Evolutionary conservation across 1,284 basidiomycete genomes (phyloP).

Genomic region (Apiotrichum akiyoshidainum): DNA sequence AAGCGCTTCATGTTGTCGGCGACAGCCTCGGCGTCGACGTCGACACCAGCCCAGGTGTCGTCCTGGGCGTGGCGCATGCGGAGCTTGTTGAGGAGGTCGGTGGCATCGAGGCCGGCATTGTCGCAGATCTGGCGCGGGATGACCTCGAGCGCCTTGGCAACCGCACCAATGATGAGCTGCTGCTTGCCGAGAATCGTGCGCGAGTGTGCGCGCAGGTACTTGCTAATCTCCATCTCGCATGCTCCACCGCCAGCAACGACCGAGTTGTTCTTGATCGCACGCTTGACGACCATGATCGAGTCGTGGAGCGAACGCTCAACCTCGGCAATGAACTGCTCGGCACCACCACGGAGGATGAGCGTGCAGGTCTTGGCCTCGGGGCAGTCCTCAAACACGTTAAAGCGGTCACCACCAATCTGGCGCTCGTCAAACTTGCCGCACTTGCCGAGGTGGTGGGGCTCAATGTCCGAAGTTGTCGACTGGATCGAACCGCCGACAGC

Average conservation of each 20-base stretch:
- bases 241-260: conserved; percentile 98
- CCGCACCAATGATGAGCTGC: conserved; percentile 90
- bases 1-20: conserved; percentile 95
- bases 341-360: conserved; percentile 90
- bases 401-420: conserved; percentile 96
- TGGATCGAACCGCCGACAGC: conserved; percentile 94
- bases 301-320: conserved; percentile 97
- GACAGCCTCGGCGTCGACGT: conserved; percentile 90
- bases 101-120: conserved; percentile 97
- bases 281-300: conserved; percentile 98
- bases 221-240: conserved; percentile 97
- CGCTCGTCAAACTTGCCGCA: conserved; percentile 90
- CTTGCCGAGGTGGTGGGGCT: conserved; percentile 82
- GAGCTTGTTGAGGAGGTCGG: conserved; percentile 94
- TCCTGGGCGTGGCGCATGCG: conserved; percentile 93
- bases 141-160: conserved; percentile 94
- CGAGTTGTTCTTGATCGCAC: conserved; percentile 91
- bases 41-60: conserved; percentile 85
- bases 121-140: conserved; percentile 98
- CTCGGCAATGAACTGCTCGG: conserved; percentile 98
- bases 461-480: conserved; percentile 91
- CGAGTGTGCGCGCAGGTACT: conserved; percentile 84
- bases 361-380: conserved; percentile 97
- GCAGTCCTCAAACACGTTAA: conserved; percentile 93
- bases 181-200: conserved; percentile 93